phyloP scores from a whole-genome alignment of 2,329 filamentous ascomycete genomes.

The Colletotrichum caudatum region DNA sequence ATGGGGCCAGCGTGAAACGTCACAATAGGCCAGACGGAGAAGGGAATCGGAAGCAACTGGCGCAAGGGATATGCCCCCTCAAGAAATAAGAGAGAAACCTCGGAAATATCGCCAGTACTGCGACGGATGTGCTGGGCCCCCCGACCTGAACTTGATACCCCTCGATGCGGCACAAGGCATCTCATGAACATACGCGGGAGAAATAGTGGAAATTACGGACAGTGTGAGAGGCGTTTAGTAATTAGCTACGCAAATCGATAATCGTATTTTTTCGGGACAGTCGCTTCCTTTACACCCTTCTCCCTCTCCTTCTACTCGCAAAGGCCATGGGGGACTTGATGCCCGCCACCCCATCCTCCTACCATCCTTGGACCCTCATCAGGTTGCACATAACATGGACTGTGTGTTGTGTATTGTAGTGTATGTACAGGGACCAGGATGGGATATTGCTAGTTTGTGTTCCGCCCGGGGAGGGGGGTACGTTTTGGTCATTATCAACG shows the following conservation, averaged over 20 bases:
- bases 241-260: constrained; percentile 26
- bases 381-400: not conserved
- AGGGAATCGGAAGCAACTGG: not conserved
- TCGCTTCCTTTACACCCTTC: not conserved
- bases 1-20: constrained; percentile 1
- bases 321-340: not conserved
- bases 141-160: constrained; percentile 25
- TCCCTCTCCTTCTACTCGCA: not conserved
- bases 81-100: constrained; percentile 20
- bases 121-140: constrained; percentile 14
- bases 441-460: not conserved
- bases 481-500: constrained; percentile 19
- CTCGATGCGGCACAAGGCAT: constrained; percentile 4
- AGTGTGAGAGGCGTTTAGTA: constrained; percentile 5
- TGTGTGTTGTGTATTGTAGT: too few relatives aligned
- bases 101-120: constrained; percentile 11
- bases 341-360: not conserved
- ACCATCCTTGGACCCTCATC: not conserved
- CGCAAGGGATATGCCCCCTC: constrained; percentile 9
- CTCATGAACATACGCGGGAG: constrained; percentile 11
- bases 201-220: not conserved
- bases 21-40: not conserved
- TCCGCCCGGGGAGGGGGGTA: not conserved
- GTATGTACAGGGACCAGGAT: too few relatives aligned
- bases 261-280: constrained; percentile 7